Evolutionary conservation across 768 basidiomycete species (phyloP).

Genomic region (Collybiopsis confluens): DNA sequence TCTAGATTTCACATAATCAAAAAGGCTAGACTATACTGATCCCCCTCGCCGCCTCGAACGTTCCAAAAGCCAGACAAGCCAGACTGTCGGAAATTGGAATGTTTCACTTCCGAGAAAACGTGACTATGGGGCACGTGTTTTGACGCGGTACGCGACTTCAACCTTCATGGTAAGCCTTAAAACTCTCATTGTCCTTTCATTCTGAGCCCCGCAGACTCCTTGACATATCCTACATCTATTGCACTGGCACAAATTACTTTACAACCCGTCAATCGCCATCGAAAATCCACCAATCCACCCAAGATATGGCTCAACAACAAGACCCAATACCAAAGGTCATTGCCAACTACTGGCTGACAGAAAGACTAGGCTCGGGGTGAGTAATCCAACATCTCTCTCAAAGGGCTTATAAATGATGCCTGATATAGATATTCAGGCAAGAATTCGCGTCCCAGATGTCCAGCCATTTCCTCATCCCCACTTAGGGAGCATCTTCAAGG

Average conservation of each 20-base stretch:
- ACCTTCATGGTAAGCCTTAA: too few species aligned
- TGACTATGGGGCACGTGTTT: too few species aligned
- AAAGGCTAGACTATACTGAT: too few species aligned
- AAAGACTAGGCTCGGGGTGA: conserved; percentile 53
- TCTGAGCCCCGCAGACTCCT: not conserved
- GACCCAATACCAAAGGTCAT: conserved; percentile 34
- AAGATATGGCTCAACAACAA: not conserved
- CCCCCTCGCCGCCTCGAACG: too few species aligned
- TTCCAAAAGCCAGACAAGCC: too few species aligned
- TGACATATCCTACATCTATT: conserved; percentile 3
- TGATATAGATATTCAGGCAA: conserved; percentile 55
- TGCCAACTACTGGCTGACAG: conserved; percentile 58
- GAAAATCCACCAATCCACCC: not conserved
- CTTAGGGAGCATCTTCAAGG: conserved; percentile 65
- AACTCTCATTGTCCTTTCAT: too few species aligned
- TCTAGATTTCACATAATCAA: too few species aligned
- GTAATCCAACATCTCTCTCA: too few species aligned
- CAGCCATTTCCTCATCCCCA: not conserved
- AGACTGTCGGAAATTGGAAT: too few species aligned
- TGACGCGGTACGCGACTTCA: too few species aligned
- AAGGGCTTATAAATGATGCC: too few species aligned
- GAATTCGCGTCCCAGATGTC: conserved; percentile 11
- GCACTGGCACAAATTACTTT: not conserved
- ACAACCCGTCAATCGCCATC: not conserved
- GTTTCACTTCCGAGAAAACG: too few species aligned